A percentile compares a stretch with the other conserved stretches of the same genome.
Conservation (phyloP, 306 rosid genomes). For the Myrica gale region DNA sequence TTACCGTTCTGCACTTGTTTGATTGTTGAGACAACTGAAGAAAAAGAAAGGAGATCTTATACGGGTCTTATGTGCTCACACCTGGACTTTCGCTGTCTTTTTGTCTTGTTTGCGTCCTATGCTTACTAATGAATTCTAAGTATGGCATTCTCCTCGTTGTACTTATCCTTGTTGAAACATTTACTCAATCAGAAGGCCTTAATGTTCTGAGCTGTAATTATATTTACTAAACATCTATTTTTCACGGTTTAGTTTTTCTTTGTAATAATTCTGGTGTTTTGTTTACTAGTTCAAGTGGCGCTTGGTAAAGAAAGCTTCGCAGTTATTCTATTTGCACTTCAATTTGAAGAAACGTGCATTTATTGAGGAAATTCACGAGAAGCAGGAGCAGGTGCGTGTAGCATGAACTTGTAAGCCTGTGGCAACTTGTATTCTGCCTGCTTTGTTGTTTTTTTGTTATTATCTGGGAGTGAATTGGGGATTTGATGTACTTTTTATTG, state of each 20-base stretch:
- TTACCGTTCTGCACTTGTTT: conserved; percentile 14
- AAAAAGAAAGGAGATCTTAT: conserved; percentile 11
- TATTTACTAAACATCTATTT: not conserved
- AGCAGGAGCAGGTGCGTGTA: conserved; percentile 88
- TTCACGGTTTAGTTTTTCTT: conserved; percentile 14
- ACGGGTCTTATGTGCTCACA: not conserved
- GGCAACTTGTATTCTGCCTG: not conserved
- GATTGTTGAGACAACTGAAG: conserved; percentile 16
- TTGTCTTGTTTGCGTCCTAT: not conserved
- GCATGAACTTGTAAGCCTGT: conserved; percentile 1
- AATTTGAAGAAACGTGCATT: conserved; percentile 83
- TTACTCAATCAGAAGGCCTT: no score
- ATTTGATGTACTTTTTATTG: conserved; percentile 66
- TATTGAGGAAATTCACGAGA: conserved; percentile 90
- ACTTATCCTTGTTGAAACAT: not conserved
- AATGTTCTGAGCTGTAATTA: not conserved
- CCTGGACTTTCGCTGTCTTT: not conserved
- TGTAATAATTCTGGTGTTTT: conserved; percentile 33
- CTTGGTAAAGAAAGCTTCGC: conserved; percentile 88
- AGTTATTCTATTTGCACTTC: conserved; percentile 87
- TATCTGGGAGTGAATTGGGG: conserved; percentile 39
- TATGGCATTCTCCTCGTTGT: not conserved
- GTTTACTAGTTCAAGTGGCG: conserved; percentile 90
- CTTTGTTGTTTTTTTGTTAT: conserved; percentile 12
- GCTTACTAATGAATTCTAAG: not conserved